phyloP scores from a whole-genome alignment of 305 asterid species.

The Coffea humblotiana region DNA sequence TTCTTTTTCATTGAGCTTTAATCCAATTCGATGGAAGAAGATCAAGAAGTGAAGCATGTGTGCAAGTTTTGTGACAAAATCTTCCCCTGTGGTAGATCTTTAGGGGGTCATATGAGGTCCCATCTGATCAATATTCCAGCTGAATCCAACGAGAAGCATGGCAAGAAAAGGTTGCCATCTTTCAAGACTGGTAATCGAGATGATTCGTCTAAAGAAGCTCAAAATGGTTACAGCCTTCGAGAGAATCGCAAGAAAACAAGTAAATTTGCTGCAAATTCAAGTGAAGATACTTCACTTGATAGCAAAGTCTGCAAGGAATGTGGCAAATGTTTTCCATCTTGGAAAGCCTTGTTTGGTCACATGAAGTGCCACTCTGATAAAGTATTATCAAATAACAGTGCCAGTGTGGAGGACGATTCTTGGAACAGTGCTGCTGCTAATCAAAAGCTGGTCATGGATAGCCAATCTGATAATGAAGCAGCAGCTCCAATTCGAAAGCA shows the following conservation, averaged over 20 bases:
- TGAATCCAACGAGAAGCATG: slow-evolving; percentile 30
- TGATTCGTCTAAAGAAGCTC: background rate
- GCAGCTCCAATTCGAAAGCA: slow-evolving; percentile 38
- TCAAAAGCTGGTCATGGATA: slow-evolving; percentile 34
- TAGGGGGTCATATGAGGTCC: slow-evolving; percentile 89
- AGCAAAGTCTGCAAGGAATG: slow-evolving; percentile 65
- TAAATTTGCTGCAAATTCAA: slow-evolving; percentile 27
- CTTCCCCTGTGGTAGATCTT: slow-evolving; percentile 82
- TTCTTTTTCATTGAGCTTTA: slow-evolving; percentile 4
- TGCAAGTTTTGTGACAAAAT: slow-evolving; percentile 72
- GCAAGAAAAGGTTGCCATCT: slow-evolving; percentile 50
- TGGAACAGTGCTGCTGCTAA: slow-evolving; percentile 26
- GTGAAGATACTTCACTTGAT: slow-evolving; percentile 36
- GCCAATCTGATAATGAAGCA: slow-evolving; percentile 54
- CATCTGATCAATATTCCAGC: slow-evolving; percentile 53
- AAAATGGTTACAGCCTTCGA: slow-evolving; percentile 21
- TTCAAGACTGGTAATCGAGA: slow-evolving; percentile 16
- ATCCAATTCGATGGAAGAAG: slow-evolving; percentile 45
- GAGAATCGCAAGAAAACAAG: slow-evolving; percentile 42
- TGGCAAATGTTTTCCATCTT: slow-evolving; percentile 60
- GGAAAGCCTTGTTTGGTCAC: slow-evolving; percentile 84
- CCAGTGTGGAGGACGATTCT: slow-evolving; percentile 38
- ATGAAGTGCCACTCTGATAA: slow-evolving; percentile 72
- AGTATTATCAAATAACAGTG: slow-evolving; percentile 18
- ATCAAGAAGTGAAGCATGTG: slow-evolving; percentile 44